Evolutionary conservation across 2,329 filamentous ascomycete genomes (phyloP), one percentile per base, ranked within the genome.

Genomic region (Phialocephala subalpina): DNA sequence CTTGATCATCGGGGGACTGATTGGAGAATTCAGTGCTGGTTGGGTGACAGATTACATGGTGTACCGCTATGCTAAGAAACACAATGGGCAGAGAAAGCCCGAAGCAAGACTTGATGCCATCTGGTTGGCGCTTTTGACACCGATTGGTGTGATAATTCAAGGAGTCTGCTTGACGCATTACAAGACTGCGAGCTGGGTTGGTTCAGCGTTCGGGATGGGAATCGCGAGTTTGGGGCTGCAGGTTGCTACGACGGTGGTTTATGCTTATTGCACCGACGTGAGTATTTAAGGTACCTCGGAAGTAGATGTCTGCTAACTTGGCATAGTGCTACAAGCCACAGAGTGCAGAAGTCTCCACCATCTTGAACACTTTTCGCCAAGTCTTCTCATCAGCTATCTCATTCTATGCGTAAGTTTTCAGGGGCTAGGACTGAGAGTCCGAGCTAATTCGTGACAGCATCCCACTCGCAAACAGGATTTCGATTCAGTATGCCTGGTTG

Each of bases 191-290:
- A 70, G 74, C 38, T 79, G 76, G 75, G 69, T 73, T n/a, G 77
- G 76, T 1, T 72, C 75, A 5, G 76, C 76, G 0, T 71, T 80
- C 45, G 78, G 78, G 6, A 80, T 80, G 68, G 76, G 73, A 0
- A 77, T 78, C 45, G 75, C 76, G 6, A 73, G 72, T 57, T 72
- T 76, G 57, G 78, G 78, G 16, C 65, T 78, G 35, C 78, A 80
- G 65, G 75, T 79, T 52, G 73, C 77, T 8, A 77, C 74, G 4
- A 79, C 78, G 3, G 74, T 76, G 5, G 73, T 74, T 7, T 79
- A 77, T 63, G 73, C 77, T 7, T 80, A 79, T 62, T 73, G 69
- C 12, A 78, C 73, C 7, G 76, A 80, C 62, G 75, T 72, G 61
- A 62, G 70, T 67, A 52, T 56, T 29, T 16, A 14, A 9, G 18